A percentile compares a stretch with the other conserved stretches of the same genome.
These are phyloP conservation scores for Theileria parva DNA, from an alignment of 169 alveolate genomes.

Conservation along the genomic window DNA sequence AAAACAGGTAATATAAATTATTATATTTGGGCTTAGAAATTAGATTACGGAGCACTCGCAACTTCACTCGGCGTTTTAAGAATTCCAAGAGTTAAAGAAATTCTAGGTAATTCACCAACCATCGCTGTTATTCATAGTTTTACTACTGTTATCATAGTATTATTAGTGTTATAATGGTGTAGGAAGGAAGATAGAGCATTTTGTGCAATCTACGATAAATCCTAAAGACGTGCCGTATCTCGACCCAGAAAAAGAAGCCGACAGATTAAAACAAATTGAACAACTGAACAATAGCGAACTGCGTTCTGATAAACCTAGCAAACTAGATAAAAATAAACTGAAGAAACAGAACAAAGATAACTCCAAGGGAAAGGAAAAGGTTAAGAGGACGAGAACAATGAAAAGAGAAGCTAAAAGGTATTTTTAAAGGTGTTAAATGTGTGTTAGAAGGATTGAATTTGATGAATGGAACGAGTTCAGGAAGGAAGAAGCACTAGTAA, in stretches of 20 bases:
- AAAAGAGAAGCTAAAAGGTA: slow-evolving; percentile 72
- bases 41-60: slow-evolving; percentile 76
- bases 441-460: background rate
- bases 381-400: slow-evolving; percentile 69
- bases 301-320: too few species aligned
- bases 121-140: background rate
- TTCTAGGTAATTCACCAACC: slow-evolving; percentile 71
- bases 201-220: slow-evolving; percentile 26
- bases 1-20: slow-evolving; percentile 7
- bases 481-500: slow-evolving; percentile 76
- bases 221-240: slow-evolving; percentile 39
- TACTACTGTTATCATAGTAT: background rate
- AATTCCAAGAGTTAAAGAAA: slow-evolving; percentile 92
- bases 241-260: slow-evolving; percentile 40
- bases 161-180: background rate
- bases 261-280: slow-evolving; percentile 28
- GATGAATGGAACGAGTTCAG: slow-evolving; percentile 63
- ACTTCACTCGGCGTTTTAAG: slow-evolving; percentile 86
- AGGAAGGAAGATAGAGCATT: slow-evolving; percentile 36
- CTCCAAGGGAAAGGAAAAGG: background rate
- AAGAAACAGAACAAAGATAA: background rate
- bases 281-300: background rate
- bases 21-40: background rate
- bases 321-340: too few species aligned
- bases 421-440: background rate